Conservation (phyloP, 2,329 filamentous ascomycete genomes). For the Aspergillus unguis region DNA sequence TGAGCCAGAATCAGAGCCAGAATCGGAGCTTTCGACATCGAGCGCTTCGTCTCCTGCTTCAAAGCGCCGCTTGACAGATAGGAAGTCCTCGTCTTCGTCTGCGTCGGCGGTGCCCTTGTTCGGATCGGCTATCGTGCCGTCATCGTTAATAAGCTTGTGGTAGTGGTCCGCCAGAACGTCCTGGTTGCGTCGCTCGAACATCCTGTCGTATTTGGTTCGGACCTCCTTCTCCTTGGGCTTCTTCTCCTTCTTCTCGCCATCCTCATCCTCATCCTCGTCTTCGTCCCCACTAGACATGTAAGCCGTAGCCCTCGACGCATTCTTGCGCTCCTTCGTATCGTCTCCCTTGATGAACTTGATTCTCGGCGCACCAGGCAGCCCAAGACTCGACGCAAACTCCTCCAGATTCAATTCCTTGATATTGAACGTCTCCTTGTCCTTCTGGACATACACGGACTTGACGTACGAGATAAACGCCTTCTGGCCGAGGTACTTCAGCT, state of each 20-base stretch:
- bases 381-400: constrained; percentile 78
- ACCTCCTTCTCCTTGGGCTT: constrained; percentile 64
- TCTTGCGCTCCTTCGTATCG: constrained; percentile 82
- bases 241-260: constrained; percentile 50
- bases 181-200: constrained; percentile 97
- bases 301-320: constrained; percentile 68
- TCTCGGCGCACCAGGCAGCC: constrained; percentile 83
- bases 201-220: constrained; percentile 91
- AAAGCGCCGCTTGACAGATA: constrained; percentile 85
- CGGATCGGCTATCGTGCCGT: constrained; percentile 43
- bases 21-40: constrained; percentile 23
- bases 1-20: constrained; percentile 36
- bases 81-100: constrained; percentile 74
- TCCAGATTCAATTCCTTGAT: constrained; percentile 80
- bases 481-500: constrained; percentile 90
- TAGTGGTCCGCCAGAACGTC: constrained; percentile 95
- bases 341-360: constrained; percentile 93
- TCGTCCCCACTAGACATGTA: constrained; percentile 56
- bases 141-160: constrained; percentile 72
- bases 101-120: constrained; percentile 50
- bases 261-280: constrained; percentile 44
- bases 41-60: constrained; percentile 62
- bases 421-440: constrained; percentile 87
- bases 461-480: constrained; percentile 94
- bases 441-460: constrained; percentile 79